Conservation (phyloP, 768 basidiomycete genomes). For the Mycena alexandri region DNA sequence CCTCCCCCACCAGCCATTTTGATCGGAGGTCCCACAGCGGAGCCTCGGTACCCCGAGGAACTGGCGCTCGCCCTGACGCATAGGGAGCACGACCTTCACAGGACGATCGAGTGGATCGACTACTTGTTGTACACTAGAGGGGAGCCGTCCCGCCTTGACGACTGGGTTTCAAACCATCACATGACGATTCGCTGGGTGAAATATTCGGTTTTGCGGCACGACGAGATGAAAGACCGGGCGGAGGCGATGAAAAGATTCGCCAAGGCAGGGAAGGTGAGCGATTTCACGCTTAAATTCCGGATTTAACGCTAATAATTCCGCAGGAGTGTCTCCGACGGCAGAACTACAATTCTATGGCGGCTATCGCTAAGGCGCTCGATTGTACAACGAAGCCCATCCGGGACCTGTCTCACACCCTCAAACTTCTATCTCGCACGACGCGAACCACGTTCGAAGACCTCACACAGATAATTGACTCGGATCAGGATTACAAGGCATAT, state of each 20-base stretch:
- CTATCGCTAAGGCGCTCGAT: background rate
- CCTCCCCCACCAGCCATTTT: background rate
- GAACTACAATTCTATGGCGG: constrained; percentile 5
- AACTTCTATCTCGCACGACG: background rate
- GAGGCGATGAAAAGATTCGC: constrained; percentile 1
- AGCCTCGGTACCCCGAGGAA: background rate
- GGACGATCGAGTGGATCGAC: background rate
- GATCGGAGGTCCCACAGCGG: background rate
- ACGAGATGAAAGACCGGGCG: constrained; percentile 2
- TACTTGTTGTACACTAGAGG: constrained; percentile 1
- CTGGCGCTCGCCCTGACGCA: background rate
- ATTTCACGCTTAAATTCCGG: too few species aligned
- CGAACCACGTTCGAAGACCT: background rate
- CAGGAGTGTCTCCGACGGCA: constrained; percentile 1
- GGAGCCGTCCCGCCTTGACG: background rate
- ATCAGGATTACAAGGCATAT: too few species aligned
- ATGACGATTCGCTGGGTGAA: background rate
- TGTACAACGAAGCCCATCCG: background rate
- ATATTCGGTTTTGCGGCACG: constrained; percentile 3
- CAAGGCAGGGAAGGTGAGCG: background rate
- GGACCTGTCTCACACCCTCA: background rate
- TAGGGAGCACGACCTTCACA: too few species aligned
- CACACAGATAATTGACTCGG: too few species aligned
- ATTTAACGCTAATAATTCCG: background rate
- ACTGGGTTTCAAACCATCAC: background rate